phyloP scores from a whole-genome alignment of 1,139 yeast genomes.

The Candida glucosophila region DNA sequence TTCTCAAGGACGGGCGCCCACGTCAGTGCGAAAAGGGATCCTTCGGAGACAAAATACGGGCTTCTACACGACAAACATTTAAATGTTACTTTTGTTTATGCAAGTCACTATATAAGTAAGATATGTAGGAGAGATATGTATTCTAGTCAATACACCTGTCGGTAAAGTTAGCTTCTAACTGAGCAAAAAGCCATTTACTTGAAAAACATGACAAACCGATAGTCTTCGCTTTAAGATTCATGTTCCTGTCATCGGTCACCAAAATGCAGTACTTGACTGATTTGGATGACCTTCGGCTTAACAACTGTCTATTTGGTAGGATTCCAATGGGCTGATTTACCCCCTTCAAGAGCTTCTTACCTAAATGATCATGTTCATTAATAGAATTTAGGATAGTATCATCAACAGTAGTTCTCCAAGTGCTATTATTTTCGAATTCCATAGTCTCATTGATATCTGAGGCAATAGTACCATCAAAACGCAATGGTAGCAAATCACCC shows the following conservation, averaged over 20 bases:
- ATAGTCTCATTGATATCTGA: constrained; percentile 46
- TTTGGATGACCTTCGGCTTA: constrained; percentile 29
- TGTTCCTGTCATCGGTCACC: constrained; percentile 66
- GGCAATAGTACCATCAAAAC: constrained; percentile 52
- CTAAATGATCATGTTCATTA: constrained; percentile 37
- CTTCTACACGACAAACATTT: too few species aligned
- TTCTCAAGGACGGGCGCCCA: too few species aligned
- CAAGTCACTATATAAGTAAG: too few species aligned
- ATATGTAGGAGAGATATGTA: too few species aligned
- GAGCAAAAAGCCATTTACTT: constrained; percentile 53
- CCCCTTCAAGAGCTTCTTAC: constrained; percentile 31
- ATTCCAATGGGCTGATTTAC: constrained; percentile 15
- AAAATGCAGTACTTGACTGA: constrained; percentile 49
- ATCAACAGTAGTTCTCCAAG: constrained; percentile 55
- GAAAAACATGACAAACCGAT: constrained; percentile 50
- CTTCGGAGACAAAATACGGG: too few species aligned
- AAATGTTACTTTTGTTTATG: too few species aligned
- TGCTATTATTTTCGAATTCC: constrained; percentile 56
- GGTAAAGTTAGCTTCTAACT: constrained; percentile 35
- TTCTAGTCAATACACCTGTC: constrained; percentile 33
- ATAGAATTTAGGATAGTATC: constrained; percentile 51
- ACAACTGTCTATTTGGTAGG: constrained; percentile 6
- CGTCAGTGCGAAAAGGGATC: too few species aligned
- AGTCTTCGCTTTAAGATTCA: constrained; percentile 59
- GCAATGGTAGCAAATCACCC: constrained; percentile 38